Evolutionary conservation across 2,329 filamentous ascomycete species (phyloP).

Genomic region (Cytospora schulzeri): DNA sequence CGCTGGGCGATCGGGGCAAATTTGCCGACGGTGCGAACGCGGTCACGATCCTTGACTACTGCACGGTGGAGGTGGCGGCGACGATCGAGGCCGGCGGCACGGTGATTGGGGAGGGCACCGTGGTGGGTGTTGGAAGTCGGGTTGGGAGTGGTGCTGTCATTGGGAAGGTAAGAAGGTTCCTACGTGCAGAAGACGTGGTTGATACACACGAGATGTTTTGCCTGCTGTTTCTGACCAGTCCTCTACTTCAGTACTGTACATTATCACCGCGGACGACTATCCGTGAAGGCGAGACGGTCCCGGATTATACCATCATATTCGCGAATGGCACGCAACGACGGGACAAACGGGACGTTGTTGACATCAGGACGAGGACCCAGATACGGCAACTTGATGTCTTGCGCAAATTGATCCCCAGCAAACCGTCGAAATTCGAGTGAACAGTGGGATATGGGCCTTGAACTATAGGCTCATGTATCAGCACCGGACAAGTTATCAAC

Average conservation of each 20-base stretch:
- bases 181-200: not conserved
- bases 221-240: not conserved
- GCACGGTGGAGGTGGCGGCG: constrained; percentile 62
- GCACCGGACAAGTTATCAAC: not conserved
- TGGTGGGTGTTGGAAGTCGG: constrained; percentile 61
- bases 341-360: constrained; percentile 63
- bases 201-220: constrained; percentile 30
- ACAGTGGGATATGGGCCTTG: not conserved
- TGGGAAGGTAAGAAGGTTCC: constrained; percentile 55
- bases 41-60: constrained; percentile 61
- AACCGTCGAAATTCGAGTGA: constrained; percentile 54
- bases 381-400: constrained; percentile 69
- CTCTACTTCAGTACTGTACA: constrained; percentile 60
- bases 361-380: constrained; percentile 65
- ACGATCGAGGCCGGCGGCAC: constrained; percentile 65
- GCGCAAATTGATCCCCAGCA: constrained; percentile 66
- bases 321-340: constrained; percentile 61
- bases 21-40: constrained; percentile 43
- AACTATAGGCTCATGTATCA: not conserved
- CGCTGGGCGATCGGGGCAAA: constrained; percentile 36
- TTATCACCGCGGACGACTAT: constrained; percentile 67
- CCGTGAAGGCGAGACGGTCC: constrained; percentile 57
- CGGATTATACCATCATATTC: constrained; percentile 71
- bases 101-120: constrained; percentile 61
- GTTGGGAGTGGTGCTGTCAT: constrained; percentile 63